Conservation (phyloP, 2,329 filamentous ascomycete genomes). For the Beauveria australis region DNA sequence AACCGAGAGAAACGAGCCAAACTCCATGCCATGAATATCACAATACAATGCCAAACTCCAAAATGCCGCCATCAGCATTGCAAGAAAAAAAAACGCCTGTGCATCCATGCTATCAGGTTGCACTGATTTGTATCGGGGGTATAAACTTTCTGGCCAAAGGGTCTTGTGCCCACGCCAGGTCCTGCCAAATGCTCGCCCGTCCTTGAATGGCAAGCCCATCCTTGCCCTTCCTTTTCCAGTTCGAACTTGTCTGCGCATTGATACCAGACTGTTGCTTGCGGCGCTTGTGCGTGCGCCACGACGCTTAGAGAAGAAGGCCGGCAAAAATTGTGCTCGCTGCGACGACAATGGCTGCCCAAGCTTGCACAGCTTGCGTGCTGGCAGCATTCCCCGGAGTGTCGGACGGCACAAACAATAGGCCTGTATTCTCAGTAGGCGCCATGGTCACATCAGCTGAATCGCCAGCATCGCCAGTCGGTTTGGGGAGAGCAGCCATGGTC, state of each 20-base stretch:
- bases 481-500: conserved; percentile 32
- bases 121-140: conserved; percentile 1
- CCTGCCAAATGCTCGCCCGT: neutral
- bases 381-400: neutral
- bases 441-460: conserved; percentile 11
- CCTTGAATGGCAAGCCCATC: neutral
- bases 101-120: neutral
- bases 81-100: conserved; percentile 1
- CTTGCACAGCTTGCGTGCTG: neutral
- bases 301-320: neutral
- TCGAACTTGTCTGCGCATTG: neutral
- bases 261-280: neutral
- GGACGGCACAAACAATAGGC: neutral
- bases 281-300: neutral
- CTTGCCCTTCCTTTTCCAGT: neutral
- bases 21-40: neutral
- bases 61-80: neutral
- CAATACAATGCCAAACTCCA: neutral
- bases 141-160: neutral
- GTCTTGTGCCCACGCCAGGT: neutral
- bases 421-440: conserved; percentile 5
- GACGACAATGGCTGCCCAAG: conserved; percentile 4
- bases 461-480: conserved; percentile 22
- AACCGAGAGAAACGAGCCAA: neutral
- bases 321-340: conserved; percentile 5